Conservation (phyloP, 2,329 filamentous ascomycete species). For the Alternaria ethzedia region DNA sequence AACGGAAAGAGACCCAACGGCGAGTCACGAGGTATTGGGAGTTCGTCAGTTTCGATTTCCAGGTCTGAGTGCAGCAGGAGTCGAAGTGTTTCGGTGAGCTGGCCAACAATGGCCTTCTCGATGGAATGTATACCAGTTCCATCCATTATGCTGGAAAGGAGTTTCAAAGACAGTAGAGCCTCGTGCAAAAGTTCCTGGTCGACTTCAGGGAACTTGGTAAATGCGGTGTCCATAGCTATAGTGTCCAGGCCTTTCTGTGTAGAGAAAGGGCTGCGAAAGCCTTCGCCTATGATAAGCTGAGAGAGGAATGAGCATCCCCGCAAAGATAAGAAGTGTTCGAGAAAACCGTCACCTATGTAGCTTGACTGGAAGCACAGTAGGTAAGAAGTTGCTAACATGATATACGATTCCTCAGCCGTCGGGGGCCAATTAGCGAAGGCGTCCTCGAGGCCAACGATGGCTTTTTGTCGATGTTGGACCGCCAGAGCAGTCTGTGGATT, state of each 20-base stretch:
- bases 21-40: neutral
- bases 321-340: constrained; percentile 28
- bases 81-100: constrained; percentile 16
- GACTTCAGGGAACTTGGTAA: constrained; percentile 14
- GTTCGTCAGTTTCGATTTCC: neutral
- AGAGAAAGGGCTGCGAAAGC: constrained; percentile 20
- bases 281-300: constrained; percentile 19
- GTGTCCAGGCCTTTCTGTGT: constrained; percentile 11
- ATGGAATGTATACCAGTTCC: constrained; percentile 4
- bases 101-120: constrained; percentile 20
- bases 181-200: constrained; percentile 16
- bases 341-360: constrained; percentile 26
- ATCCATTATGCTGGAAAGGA: constrained; percentile 6
- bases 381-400: constrained; percentile 33
- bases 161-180: constrained; percentile 17
- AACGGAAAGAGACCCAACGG: neutral
- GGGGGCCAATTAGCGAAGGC: constrained; percentile 31
- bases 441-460: constrained; percentile 28
- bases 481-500: constrained; percentile 9
- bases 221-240: constrained; percentile 8
- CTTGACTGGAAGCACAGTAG: constrained; percentile 26
- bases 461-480: constrained; percentile 28
- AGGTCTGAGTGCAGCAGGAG: constrained; percentile 12
- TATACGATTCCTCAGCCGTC: constrained; percentile 27
- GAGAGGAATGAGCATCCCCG: constrained; percentile 28